A percentile compares a stretch with the other conserved stretches of the same genome.
Evolutionary conservation across 163 green algal genomes (phyloP).

Genomic region (Coccomyxa subellipsoidea): DNA sequence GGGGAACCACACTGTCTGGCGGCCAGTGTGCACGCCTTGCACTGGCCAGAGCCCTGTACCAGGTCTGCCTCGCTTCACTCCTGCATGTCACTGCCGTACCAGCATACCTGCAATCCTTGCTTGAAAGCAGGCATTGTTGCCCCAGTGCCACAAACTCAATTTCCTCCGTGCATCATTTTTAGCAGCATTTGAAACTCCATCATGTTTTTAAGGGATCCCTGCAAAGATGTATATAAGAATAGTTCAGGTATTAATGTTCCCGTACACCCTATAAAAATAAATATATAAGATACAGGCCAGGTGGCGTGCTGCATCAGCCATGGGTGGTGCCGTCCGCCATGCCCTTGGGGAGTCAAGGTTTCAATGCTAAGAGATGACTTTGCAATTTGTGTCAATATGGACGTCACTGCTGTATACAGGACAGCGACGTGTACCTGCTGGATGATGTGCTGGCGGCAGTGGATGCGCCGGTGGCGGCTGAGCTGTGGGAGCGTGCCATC

Average conservation of each 20-base stretch:
- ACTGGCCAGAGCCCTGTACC: conserved; percentile 72
- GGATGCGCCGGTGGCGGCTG: conserved; percentile 43
- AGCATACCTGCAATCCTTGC: too few species aligned
- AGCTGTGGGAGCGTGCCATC: conserved; percentile 38
- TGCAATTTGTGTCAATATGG: too few species aligned
- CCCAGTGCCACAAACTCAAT: too few species aligned
- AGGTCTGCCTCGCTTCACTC: conserved; percentile 4
- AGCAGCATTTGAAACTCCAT: not conserved
- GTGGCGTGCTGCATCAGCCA: not conserved
- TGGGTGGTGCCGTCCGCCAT: too few species aligned
- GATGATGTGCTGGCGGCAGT: conserved; percentile 75
- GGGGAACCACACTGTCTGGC: conserved; percentile 57
- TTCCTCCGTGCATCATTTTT: not conserved
- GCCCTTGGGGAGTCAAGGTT: too few species aligned
- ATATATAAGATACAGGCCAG: too few species aligned
- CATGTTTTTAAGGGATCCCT: too few species aligned
- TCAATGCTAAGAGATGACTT: too few species aligned
- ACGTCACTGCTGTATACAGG: conserved; percentile 7
- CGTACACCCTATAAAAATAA: too few species aligned
- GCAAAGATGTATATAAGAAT: too few species aligned
- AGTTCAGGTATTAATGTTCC: too few species aligned
- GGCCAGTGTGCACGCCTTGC: conserved; percentile 61
- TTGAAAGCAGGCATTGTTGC: too few species aligned
- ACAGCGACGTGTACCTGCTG: conserved; percentile 54
- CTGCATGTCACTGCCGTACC: not conserved